A percentile compares a stretch with the other conserved stretches of the same genome.
Evolutionary conservation across 2,329 filamentous ascomycete species (phyloP).

Genomic region (Hymenoscyphus fructigenus): DNA sequence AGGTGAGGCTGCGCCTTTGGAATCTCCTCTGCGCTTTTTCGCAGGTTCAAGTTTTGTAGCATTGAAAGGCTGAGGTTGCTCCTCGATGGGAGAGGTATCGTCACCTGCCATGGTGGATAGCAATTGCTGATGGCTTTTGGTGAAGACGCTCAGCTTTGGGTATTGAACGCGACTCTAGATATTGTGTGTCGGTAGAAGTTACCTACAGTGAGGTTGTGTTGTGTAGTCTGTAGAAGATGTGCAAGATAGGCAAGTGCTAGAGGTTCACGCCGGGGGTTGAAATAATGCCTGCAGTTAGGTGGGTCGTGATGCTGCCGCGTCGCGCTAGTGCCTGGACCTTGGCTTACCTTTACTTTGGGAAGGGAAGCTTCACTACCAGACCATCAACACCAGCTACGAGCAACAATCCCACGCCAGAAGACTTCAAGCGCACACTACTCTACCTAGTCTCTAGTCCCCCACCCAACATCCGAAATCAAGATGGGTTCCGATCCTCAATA

Average conservation of each 20-base stretch:
- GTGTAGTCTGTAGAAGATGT: constrained; percentile 9
- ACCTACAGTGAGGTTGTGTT: background rate
- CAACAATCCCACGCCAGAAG: background rate
- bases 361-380: constrained; percentile 23
- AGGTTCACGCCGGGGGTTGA: constrained; percentile 1
- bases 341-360: background rate
- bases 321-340: constrained; percentile 31
- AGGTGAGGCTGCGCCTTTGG: constrained; percentile 30
- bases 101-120: constrained; percentile 38
- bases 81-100: constrained; percentile 33
- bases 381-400: constrained; percentile 11
- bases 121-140: background rate
- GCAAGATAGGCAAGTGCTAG: background rate
- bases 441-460: background rate
- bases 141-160: background rate
- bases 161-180: background rate
- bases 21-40: constrained; percentile 39
- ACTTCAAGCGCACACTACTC: background rate
- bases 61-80: constrained; percentile 43
- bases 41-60: constrained; percentile 43
- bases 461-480: constrained; percentile 27
- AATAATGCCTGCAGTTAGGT: background rate
- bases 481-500: constrained; percentile 83
- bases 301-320: constrained; percentile 20
- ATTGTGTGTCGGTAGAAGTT: background rate